Evolutionary conservation across 2,329 filamentous ascomycete genomes (phyloP).

Genomic region (Clonostachys rosea): DNA sequence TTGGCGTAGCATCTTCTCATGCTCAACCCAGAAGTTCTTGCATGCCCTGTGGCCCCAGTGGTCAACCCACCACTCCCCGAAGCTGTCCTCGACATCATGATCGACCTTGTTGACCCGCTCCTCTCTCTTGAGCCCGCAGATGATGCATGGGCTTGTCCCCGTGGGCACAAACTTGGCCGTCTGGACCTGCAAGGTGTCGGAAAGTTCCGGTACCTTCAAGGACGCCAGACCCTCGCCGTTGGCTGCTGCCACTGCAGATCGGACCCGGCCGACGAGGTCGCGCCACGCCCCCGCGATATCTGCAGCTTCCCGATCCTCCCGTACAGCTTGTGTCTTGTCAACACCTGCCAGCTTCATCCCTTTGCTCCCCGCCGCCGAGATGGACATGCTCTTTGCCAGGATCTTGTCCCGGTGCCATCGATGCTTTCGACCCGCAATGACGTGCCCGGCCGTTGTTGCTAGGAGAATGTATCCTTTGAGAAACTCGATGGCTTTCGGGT

Average conservation of each 20-base stretch:
- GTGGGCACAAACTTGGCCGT: slow-evolving; percentile 69
- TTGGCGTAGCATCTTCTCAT: slow-evolving; percentile 66
- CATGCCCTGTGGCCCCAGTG: slow-evolving; percentile 81
- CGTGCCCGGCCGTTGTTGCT: slow-evolving; percentile 65
- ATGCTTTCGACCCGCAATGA: slow-evolving; percentile 78
- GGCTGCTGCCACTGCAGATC: slow-evolving; percentile 65
- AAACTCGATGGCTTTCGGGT: slow-evolving; percentile 58
- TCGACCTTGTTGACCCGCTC: slow-evolving; percentile 78
- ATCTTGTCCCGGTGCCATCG: slow-evolving; percentile 90
- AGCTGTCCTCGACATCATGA: slow-evolving; percentile 76
- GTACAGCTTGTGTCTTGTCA: slow-evolving; percentile 75
- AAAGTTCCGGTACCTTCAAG: slow-evolving; percentile 65
- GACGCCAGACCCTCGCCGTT: slow-evolving; percentile 51
- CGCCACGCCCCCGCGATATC: slow-evolving; percentile 76
- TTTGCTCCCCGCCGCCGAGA: slow-evolving; percentile 70
- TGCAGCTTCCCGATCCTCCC: slow-evolving; percentile 79
- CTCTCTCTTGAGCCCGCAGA: slow-evolving; percentile 85
- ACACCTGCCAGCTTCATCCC: slow-evolving; percentile 90
- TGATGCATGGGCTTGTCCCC: slow-evolving; percentile 69
- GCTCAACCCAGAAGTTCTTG: slow-evolving; percentile 78
- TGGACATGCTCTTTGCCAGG: slow-evolving; percentile 82
- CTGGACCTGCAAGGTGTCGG: slow-evolving; percentile 63
- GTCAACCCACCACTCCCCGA: slow-evolving; percentile 95
- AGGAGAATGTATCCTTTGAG: slow-evolving; percentile 60
- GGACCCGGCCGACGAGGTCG: slow-evolving; percentile 68